Evolutionary conservation across 352 stramenopile species (phyloP).

Genomic region (Globisporangium paddicum): DNA sequence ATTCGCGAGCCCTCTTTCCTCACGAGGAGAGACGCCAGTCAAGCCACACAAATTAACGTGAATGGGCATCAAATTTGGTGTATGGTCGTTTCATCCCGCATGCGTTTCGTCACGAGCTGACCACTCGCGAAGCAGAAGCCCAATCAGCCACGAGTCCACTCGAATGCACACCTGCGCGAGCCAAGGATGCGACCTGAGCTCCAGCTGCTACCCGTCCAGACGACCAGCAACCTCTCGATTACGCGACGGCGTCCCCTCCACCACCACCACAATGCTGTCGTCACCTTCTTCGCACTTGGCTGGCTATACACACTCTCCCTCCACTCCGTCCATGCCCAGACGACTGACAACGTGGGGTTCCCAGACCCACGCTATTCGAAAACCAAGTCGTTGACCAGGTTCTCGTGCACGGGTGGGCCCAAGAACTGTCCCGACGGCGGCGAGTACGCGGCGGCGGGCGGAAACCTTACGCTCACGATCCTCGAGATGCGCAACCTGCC

Average conservation of each 20-base stretch:
- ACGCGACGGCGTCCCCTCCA: neutral
- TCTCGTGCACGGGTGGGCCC: constrained; percentile 64
- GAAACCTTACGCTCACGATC: constrained; percentile 84
- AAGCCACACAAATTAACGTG: neutral
- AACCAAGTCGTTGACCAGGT: constrained; percentile 41
- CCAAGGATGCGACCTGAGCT: neutral
- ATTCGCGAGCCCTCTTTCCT: too few relatives aligned
- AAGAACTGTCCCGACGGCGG: constrained; percentile 68
- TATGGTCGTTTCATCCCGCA: neutral
- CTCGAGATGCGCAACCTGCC: constrained; percentile 83
- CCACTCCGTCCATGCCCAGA: constrained; percentile 27
- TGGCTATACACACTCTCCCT: neutral
- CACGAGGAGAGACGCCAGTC: neutral
- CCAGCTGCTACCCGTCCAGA: neutral
- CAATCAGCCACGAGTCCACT: neutral
- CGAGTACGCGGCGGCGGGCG: constrained; percentile 70
- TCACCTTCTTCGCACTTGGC: neutral
- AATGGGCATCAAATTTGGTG: neutral
- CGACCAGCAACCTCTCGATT: neutral
- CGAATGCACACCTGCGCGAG: neutral
- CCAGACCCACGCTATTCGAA: constrained; percentile 63
- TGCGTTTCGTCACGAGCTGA: neutral
- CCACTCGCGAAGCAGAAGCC: neutral
- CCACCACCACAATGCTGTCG: neutral
- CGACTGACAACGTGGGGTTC: constrained; percentile 47